phyloP scores from a whole-genome alignment of 495 filamentous ascomycete genomes.

The Daldinia grandis region DNA sequence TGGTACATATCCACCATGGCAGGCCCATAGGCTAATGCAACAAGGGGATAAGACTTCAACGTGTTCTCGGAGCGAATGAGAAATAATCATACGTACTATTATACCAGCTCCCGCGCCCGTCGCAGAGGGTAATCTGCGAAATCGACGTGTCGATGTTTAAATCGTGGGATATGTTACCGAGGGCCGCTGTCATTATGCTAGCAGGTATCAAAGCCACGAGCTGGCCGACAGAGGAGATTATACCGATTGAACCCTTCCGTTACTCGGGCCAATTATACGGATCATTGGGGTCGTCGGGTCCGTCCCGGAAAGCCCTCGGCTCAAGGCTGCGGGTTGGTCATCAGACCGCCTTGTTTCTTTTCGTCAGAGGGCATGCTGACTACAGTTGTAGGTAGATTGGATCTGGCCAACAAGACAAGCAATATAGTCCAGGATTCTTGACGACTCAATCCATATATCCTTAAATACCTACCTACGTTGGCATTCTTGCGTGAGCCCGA shows the following conservation, averaged over 20 bases:
- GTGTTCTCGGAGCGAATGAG: not conserved
- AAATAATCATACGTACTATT: constrained; percentile 28
- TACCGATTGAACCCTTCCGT: constrained; percentile 66
- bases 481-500: not conserved
- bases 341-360: constrained; percentile 12
- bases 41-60: not conserved
- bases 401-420: not conserved
- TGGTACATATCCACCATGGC: constrained; percentile 46
- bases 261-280: constrained; percentile 65
- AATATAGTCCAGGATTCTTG: not conserved
- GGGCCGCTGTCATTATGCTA: constrained; percentile 51
- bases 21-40: constrained; percentile 30
- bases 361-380: constrained; percentile 6
- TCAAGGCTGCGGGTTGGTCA: not conserved
- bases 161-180: constrained; percentile 48
- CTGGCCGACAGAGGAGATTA: constrained; percentile 55
- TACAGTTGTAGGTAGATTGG: too few relatives aligned
- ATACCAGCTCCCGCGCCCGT: constrained; percentile 45
- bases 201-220: constrained; percentile 47
- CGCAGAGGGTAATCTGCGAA: constrained; percentile 51
- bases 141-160: constrained; percentile 45
- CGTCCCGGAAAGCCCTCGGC: constrained; percentile 44
- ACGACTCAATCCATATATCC: not conserved
- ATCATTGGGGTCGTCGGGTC: constrained; percentile 64
- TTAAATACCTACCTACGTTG: not conserved